Base-by-base conservation (phyloP, 2,329 filamentous ascomycete species). In the Colletotrichum eremochloae region DNA sequence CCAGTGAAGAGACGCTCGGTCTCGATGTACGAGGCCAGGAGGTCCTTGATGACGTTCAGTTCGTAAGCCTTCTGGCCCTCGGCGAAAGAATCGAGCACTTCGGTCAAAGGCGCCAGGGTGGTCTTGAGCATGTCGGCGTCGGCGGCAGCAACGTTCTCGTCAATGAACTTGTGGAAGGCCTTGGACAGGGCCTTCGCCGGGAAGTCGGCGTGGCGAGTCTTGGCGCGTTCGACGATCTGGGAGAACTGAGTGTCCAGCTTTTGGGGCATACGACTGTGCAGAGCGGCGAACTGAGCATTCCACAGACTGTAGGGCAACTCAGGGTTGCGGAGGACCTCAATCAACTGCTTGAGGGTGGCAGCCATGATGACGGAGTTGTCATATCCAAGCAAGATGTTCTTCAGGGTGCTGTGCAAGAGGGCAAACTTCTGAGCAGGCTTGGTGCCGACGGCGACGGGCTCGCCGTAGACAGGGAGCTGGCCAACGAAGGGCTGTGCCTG, bases 281-380 rank as follows among this genome's bases (percentile, higher is more conserved):
- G 89, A 31, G 96, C 96, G 61, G 96, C 97, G 76, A 97, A 96
- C 80, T 98, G 95, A 7, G 96, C 93, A 75, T 93, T 95, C 94
- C 96, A 99, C 83, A 99, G 95, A 81, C 96, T 95, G 81, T 96
- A 99, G 1, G 96, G 96, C 74, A 99, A 89, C 78, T 98, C 95
- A 1, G 93, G 91, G 79, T 97, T 90, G 53, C 96, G 92, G 31
- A 99, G 89, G 14, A 99, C 95, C 72, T 94, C 90, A n/a, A 98
- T 91, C 48, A 98, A 87, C 80, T 96, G 94, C 83, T 94, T 94
- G 31, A 99, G 87, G 1, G 95, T 96, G 72, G 90, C 84, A 63
- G 90, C 89, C 96, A 99, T 97, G 82, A 98, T 95, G 76, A 98
- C 92, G 76, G 97, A 96, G 88, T 99, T 99, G 84, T 99, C 96